Conservation (phyloP, 202 grass and related monocot genomes). For the Digitaria exilis region DNA sequence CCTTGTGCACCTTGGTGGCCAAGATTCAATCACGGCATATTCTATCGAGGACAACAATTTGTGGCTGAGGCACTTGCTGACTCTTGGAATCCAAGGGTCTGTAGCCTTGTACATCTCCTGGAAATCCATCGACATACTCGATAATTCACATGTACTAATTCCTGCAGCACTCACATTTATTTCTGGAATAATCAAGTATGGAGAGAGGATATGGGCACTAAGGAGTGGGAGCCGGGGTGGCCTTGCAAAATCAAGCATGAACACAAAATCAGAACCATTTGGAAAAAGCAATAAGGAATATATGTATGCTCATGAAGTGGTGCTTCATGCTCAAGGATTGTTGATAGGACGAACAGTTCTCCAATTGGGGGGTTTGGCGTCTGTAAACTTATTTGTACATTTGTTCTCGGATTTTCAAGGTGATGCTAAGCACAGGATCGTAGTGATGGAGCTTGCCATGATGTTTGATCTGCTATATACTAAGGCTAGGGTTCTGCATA, state of each 20-base stretch:
- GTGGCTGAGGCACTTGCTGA: constrained; percentile 26
- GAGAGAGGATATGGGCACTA: constrained; percentile 22
- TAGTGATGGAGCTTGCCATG: neutral
- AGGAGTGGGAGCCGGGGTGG: neutral
- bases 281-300: too few relatives aligned
- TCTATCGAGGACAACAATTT: constrained; percentile 33
- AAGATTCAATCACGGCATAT: constrained; percentile 13
- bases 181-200: constrained; percentile 20
- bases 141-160: neutral
- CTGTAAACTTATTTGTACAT: too few relatives aligned
- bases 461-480: neutral
- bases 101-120: neutral
- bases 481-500: neutral
- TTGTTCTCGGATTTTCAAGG: too few relatives aligned
- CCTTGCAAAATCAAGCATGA: neutral
- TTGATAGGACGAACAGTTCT: too few relatives aligned
- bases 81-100: neutral
- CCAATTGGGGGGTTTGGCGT: too few relatives aligned
- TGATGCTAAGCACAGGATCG: too few relatives aligned
- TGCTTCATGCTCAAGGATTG: too few relatives aligned
- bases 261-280: too few relatives aligned
- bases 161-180: constrained; percentile 1
- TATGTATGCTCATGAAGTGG: too few relatives aligned
- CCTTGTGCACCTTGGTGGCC: constrained; percentile 22
- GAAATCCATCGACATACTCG: neutral